Evolutionary conservation across 306 rosid species (phyloP).

Genomic region (Glycine tomentella): DNA sequence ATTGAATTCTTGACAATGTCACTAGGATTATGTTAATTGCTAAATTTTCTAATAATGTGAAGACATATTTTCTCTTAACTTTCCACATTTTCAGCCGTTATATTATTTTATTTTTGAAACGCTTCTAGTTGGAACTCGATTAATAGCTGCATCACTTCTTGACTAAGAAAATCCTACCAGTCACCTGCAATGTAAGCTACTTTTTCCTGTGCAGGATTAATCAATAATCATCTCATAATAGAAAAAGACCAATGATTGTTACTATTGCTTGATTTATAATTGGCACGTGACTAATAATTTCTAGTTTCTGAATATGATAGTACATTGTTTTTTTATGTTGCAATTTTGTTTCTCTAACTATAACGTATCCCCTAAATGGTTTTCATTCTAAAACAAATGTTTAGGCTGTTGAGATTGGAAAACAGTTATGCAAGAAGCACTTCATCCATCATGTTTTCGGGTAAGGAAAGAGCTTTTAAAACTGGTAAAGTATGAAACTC

Average conservation of each 20-base stretch:
- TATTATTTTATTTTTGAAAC: too few species aligned
- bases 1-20: too few species aligned
- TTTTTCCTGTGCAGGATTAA: too few species aligned
- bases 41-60: too few species aligned
- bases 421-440: slow-evolving; percentile 73
- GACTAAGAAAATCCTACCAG: too few species aligned
- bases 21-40: too few species aligned
- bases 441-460: slow-evolving; percentile 89
- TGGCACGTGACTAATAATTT: background rate
- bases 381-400: slow-evolving; percentile 39
- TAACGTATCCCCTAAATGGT: background rate
- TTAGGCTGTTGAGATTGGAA: slow-evolving; percentile 90
- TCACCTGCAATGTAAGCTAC: too few species aligned
- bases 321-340: background rate
- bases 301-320: background rate
- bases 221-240: too few species aligned
- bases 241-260: background rate
- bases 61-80: too few species aligned
- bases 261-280: background rate
- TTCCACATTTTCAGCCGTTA: too few species aligned
- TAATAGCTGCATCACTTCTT: too few species aligned
- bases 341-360: slow-evolving; percentile 30
- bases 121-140: too few species aligned
- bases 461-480: slow-evolving; percentile 57
- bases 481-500: slow-evolving; percentile 14